Evolutionary conservation across 768 basidiomycete species (phyloP), one percentile per base, ranked within the genome.

Genomic region (Boletus subcaerulescens): DNA sequence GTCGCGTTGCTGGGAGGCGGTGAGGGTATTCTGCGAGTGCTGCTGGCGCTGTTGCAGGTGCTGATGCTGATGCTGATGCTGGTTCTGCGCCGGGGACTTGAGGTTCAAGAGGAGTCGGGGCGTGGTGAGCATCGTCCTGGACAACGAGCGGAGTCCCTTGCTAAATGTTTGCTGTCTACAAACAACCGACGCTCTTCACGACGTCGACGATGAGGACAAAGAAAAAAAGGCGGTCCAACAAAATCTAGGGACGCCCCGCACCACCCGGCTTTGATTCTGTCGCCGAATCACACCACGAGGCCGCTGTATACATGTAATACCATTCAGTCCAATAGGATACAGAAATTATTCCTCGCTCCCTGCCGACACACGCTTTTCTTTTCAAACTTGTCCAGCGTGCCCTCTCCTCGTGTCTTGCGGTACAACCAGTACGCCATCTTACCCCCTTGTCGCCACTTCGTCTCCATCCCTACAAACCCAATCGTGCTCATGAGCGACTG

Each of bases 351-450:
- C 62, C 87, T 78, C 36, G 81, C 76, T 3, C 91, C 91, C 55
- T 78, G 73, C n/a, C 82, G 76, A 52, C 89, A 71, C 3, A 83
- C 74, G 1, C 49, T 62, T 69, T 91, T 93, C 73, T 76, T 85
- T 33, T 62, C 40, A 55, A 84, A 85, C 1, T 53, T 57, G 5
- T 52, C 58, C 60, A 31, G 12, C 29, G 36, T 36, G 42, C 52
- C 48, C 48, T 6, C 38, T 39, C 15, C 14, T 18, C 14, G 5
- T 36, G 20, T 46, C 68, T 84, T 90, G n/a, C 71, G 78, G 66
- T 82, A 93, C 10, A 97, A 74, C 84, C 87, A 91, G 67, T 96
- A 97, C 4, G 77, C 86, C 80, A 96, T 93, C 71, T 91, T 96
- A 5, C 92, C 87, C 14, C 82, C 82, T 22, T 71, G 65, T 62